Evolutionary conservation across 2,329 filamentous ascomycete species (phyloP), one percentile per base, ranked within the genome.

Genomic region (Diaporthe amygdali): DNA sequence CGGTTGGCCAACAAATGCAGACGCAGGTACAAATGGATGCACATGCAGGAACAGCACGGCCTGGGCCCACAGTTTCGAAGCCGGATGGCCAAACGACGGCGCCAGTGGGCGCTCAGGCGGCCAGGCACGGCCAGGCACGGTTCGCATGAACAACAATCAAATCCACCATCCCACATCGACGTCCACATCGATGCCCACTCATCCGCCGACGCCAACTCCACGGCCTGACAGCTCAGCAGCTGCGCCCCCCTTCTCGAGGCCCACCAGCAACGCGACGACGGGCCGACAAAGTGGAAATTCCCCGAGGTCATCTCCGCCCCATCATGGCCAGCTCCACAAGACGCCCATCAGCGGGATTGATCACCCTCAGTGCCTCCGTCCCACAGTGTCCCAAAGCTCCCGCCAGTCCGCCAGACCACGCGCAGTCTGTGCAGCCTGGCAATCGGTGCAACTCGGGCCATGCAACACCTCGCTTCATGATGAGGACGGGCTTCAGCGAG

Each of bases 221-320:
- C 39, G 59, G 59, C 59, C 59, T 63, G 41, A 47, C 59, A 47
- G 27, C 27, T 63, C 59, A 49, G n/a, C 44, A 64, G 44, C 59
- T 49, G 59, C 59, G 59, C 59, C 59, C 20, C 41, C n/a, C 30
- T 27, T 64, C 30, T 12, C 15, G 27, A 37, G 59, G 20, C 12
- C 59, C 44, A 49, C 59, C 41, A 22, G 15, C 59, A 64, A 64
- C 41, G 59, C 59, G 41, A 49, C 7, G 59, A 37, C 59, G 59
- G 59, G 41, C 59, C 59, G 59, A 49, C 59, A 64, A n/a, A 27
- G 44, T 49, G 59, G 59, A 64, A 64, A 64, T 22, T 64, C 59
- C 59, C 59, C 59, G 44, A 64, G 44, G 30, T 64, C 59, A 64
- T 64, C 47, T 64, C 54, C 44, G 9, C 30, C 59, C 10, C 59